These are phyloP conservation scores for Eragrostis tef DNA, from an alignment of 202 grass and related monocot genomes.

Conservation along the genomic window DNA sequence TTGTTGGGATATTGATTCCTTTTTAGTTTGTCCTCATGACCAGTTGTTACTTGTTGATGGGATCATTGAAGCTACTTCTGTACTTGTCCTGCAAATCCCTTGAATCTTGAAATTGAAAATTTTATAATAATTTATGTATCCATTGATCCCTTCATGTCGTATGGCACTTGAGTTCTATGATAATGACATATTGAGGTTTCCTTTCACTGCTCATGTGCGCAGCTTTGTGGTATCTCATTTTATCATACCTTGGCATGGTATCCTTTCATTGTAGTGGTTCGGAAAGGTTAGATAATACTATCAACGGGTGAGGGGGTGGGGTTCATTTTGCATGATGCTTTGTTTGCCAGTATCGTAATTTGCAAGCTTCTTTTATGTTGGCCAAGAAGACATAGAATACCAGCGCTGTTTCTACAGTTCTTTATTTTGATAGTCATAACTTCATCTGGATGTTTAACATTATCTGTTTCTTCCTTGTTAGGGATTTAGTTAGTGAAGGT, in stretches of 20 bases:
- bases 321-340: neutral
- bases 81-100: neutral
- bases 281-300: neutral
- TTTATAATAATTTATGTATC: neutral
- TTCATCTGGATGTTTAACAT: conserved; percentile 15
- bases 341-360: neutral
- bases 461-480: conserved; percentile 41
- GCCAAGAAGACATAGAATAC: neutral
- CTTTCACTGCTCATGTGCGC: neutral
- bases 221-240: conserved; percentile 9
- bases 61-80: neutral
- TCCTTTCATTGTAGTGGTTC: neutral
- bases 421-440: conserved; percentile 34
- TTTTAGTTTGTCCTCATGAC: neutral
- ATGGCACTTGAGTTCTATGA: neutral
- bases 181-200: conserved; percentile 13
- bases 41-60: conserved; percentile 1
- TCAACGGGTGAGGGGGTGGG: neutral
- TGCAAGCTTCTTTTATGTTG: conserved; percentile 1
- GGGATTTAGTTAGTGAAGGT: conserved; percentile 78
- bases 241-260: neutral
- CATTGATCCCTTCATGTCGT: neutral
- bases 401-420: conserved; percentile 6
- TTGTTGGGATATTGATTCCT: neutral
- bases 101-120: conserved; percentile 5